These are phyloP conservation scores for Austroboletus eburneus DNA, from an alignment of 768 basidiomycete species.

Conservation along the genomic window DNA sequence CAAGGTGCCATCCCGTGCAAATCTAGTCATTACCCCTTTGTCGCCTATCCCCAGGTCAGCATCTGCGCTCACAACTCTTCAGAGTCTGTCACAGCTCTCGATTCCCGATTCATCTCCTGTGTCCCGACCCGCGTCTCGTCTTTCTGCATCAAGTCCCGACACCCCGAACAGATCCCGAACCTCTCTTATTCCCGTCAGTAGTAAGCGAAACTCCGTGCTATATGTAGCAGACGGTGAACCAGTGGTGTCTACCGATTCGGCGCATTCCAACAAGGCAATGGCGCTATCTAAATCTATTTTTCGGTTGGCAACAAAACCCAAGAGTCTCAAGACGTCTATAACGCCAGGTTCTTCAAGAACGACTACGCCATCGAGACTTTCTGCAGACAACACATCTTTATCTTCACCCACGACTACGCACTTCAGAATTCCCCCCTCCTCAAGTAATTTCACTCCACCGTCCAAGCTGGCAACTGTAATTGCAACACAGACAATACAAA, in stretches of 20 bases:
- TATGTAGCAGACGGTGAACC: constrained; percentile 24
- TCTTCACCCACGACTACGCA: constrained; percentile 4
- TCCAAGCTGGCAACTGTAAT: constrained; percentile 29
- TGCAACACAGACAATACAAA: constrained; percentile 20
- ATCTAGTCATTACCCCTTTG: constrained; percentile 2
- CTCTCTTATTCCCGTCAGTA: constrained; percentile 21
- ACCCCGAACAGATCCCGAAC: constrained; percentile 14
- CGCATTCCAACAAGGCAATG: not conserved
- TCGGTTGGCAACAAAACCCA: constrained; percentile 24
- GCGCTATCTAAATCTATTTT: constrained; percentile 30
- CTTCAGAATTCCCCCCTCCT: constrained; percentile 21
- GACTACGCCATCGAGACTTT: constrained; percentile 13
- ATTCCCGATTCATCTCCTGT: constrained; percentile 4
- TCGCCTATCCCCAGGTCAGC: constrained; percentile 31
- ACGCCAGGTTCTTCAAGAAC: not conserved
- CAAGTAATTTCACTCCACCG: constrained; percentile 27
- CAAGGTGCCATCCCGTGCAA: constrained; percentile 21
- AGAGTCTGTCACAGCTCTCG: constrained; percentile 20
- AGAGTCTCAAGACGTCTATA: constrained; percentile 16
- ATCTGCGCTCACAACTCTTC: constrained; percentile 23
- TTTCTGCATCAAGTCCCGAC: constrained; percentile 8
- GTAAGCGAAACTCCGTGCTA: constrained; percentile 27
- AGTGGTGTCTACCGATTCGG: constrained; percentile 1
- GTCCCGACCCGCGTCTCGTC: constrained; percentile 19
- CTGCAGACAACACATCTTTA: constrained; percentile 4